phyloP scores from a whole-genome alignment of 78 protist species.

The Bigelowiella natans region DNA sequence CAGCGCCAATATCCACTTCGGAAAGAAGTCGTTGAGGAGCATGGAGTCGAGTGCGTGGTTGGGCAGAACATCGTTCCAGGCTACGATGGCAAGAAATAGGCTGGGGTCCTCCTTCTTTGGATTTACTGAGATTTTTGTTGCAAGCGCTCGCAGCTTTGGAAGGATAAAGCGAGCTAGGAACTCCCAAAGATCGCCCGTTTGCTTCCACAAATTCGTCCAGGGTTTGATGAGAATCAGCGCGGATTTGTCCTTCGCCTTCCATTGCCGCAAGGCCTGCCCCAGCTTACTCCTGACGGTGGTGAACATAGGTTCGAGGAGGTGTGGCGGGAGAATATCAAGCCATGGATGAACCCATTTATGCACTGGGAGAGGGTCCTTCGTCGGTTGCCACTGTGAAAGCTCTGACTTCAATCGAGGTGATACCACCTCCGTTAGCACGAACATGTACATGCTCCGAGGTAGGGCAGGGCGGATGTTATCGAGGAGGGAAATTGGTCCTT shows the following conservation, averaged over 20 bases:
- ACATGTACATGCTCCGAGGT: neutral
- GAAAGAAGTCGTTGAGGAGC: neutral
- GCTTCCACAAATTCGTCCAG: neutral
- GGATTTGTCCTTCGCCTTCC: neutral
- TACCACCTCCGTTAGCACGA: neutral
- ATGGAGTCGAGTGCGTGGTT: neutral
- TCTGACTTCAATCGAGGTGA: neutral
- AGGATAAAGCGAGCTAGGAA: neutral
- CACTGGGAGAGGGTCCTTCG: neutral
- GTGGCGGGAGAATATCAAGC: neutral
- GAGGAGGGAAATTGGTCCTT: neutral
- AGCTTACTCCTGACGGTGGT: neutral
- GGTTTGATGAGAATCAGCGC: neutral
- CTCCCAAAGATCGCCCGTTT: neutral
- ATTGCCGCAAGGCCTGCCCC: neutral
- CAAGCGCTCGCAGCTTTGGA: neutral
- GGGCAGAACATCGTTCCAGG: neutral
- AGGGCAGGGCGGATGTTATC: neutral
- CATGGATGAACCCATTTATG: neutral
- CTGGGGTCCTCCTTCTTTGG: neutral
- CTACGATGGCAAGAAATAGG: neutral
- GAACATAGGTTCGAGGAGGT: neutral
- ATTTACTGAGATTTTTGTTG: neutral
- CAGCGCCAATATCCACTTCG: neutral
- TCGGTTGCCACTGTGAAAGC: neutral